Evolutionary conservation across 768 basidiomycete species (phyloP).

Genomic region (Podaxis pistillaris): DNA sequence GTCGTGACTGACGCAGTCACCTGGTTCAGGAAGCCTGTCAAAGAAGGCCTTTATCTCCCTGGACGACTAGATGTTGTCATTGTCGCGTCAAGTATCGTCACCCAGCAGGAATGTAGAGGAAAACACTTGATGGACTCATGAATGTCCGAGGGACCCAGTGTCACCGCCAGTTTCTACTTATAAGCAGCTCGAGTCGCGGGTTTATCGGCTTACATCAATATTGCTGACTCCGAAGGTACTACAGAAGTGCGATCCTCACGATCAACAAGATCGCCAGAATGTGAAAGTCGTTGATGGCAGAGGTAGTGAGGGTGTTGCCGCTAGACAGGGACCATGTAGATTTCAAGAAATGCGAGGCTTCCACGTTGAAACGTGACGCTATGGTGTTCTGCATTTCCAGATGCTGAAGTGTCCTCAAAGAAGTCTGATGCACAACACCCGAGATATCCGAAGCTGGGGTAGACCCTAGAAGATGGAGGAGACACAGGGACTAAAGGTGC

Average conservation of each 20-base stretch:
- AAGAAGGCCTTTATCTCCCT: background rate
- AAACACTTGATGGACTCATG: background rate
- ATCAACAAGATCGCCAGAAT: background rate
- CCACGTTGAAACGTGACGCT: constrained; percentile 27
- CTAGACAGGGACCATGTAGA: constrained; percentile 10
- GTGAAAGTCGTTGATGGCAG: background rate
- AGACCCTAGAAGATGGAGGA: background rate
- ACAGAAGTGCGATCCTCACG: background rate
- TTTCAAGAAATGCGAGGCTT: constrained; percentile 33
- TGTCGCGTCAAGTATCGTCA: background rate
- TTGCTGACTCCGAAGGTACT: background rate
- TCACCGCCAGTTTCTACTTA: background rate
- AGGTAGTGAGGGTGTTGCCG: background rate
- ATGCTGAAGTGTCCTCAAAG: constrained; percentile 7
- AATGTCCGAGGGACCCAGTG: background rate
- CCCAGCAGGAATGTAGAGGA: background rate
- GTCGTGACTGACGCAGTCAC: background rate
- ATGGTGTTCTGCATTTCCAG: constrained; percentile 17
- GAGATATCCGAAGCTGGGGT: background rate
- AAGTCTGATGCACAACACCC: background rate
- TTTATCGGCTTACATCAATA: background rate
- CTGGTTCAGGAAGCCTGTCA: background rate
- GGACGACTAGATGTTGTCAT: background rate
- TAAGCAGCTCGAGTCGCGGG: background rate
- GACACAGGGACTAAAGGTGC: background rate